phyloP scores from a whole-genome alignment of 805 yeast genomes.

The Saturnispora sekii region DNA sequence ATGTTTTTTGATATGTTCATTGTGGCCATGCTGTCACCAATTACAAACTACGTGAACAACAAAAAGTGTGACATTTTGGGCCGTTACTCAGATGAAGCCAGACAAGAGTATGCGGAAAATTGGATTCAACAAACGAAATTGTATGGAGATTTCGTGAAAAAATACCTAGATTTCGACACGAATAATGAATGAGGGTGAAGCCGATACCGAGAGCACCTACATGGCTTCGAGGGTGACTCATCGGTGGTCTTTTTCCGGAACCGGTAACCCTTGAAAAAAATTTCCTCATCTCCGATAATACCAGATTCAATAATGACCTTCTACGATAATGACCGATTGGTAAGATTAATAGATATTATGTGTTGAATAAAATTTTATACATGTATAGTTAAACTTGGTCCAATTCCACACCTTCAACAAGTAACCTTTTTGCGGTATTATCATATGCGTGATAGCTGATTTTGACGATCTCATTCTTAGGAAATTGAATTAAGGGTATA shows the following conservation, averaged over 20 bases:
- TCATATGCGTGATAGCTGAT: slow-evolving; percentile 80
- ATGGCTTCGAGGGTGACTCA: no score
- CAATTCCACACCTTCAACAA: slow-evolving; percentile 25
- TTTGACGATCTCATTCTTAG: slow-evolving; percentile 77
- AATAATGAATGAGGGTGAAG: neutral
- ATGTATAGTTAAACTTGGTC: slow-evolving; percentile 4
- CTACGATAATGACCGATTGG: neutral
- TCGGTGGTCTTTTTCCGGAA: no score
- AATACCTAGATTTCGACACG: slow-evolving; percentile 9
- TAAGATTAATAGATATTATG: neutral
- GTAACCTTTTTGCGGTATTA: slow-evolving; percentile 51
- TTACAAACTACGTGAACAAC: slow-evolving; percentile 12
- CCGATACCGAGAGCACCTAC: no score
- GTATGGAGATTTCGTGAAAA: slow-evolving; percentile 13
- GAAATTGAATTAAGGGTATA: slow-evolving; percentile 71
- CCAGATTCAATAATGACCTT: neutral
- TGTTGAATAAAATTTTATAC: neutral
- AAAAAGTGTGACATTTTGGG: slow-evolving; percentile 12
- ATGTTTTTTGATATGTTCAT: slow-evolving; percentile 13
- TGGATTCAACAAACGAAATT: slow-evolving; percentile 13
- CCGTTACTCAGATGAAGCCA: slow-evolving; percentile 9
- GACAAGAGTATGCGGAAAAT: slow-evolving; percentile 10
- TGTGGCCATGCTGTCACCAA: slow-evolving; percentile 12
- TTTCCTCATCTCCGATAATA: neutral
- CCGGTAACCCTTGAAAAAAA: no score